Evolutionary conservation across 164 flowering plant genomes (phyloP).

Genomic region (Paratinospora sagittata): DNA sequence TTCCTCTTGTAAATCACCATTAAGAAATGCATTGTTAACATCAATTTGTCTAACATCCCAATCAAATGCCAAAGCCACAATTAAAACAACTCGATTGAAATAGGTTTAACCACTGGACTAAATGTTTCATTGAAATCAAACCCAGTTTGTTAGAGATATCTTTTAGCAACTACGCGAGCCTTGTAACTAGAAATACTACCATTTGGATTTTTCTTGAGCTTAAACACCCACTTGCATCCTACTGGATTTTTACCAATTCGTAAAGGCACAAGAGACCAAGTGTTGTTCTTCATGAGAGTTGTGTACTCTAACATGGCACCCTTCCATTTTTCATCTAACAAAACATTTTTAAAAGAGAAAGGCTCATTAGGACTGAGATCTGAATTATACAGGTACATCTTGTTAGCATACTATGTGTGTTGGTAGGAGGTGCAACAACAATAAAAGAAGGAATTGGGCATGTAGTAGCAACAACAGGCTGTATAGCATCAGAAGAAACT

Average conservation of each 20-base stretch:
- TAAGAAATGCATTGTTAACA: conserved; percentile 5
- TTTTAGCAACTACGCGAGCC: too few species aligned
- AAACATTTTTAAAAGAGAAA: not conserved
- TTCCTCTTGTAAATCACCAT: not conserved
- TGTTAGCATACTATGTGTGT: not conserved
- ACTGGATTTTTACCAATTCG: too few species aligned
- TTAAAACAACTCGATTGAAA: not conserved
- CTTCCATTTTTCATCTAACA: not conserved
- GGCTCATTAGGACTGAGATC: not conserved
- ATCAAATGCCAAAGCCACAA: not conserved
- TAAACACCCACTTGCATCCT: too few species aligned
- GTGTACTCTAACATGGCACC: not conserved
- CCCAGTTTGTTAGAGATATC: too few species aligned
- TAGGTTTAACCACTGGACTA: too few species aligned
- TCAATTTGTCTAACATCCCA: conserved; percentile 2
- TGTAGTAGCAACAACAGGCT: too few species aligned
- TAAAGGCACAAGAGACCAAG: too few species aligned
- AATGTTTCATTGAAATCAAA: too few species aligned
- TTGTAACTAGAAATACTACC: too few species aligned
- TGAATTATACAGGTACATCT: not conserved
- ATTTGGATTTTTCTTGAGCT: too few species aligned
- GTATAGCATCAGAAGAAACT: not conserved
- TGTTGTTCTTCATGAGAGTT: not conserved
- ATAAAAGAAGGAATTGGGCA: not conserved
- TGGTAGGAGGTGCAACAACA: too few species aligned